Conservation (phyloP, 768 basidiomycete genomes). For the Flagelloscypha sp. region DNA sequence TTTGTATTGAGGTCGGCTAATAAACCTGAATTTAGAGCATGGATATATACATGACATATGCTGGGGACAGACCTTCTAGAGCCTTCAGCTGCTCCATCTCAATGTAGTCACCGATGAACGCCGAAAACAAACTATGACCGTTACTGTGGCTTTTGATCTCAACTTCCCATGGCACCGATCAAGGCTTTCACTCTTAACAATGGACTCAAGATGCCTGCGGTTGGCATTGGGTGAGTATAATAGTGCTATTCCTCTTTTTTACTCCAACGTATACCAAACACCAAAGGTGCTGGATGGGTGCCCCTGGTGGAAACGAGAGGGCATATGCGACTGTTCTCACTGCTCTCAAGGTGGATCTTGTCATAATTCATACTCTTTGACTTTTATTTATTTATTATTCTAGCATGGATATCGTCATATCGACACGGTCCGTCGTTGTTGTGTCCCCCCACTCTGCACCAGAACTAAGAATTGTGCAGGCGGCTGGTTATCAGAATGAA, state of each 20-base stretch:
- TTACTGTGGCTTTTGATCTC: not conserved
- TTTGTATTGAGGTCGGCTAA: no score
- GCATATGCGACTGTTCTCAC: slow-evolving; percentile 28
- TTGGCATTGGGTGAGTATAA: slow-evolving; percentile 25
- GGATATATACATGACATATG: not conserved
- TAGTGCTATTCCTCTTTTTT: slow-evolving; percentile 22
- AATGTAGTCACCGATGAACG: slow-evolving; percentile 19
- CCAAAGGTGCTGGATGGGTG: slow-evolving; percentile 32
- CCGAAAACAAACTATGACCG: slow-evolving; percentile 8
- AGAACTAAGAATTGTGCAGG: not conserved
- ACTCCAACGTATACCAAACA: slow-evolving; percentile 13
- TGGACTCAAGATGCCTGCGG: slow-evolving; percentile 21
- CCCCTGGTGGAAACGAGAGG: slow-evolving; percentile 26
- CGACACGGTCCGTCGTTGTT: slow-evolving; percentile 25
- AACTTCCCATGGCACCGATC: slow-evolving; percentile 13
- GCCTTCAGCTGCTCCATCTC: slow-evolving; percentile 13
- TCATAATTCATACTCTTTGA: not conserved
- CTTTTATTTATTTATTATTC: not conserved
- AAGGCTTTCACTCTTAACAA: slow-evolving; percentile 20
- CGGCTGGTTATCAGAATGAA: slow-evolving; percentile 25
- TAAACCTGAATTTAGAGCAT: no score
- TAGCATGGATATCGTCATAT: slow-evolving; percentile 41
- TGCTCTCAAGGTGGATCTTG: slow-evolving; percentile 22
- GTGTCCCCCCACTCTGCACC: no score
- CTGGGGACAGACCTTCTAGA: slow-evolving; percentile 12